These are phyloP conservation scores for Colletotrichum incanum DNA, from an alignment of 2,329 filamentous ascomycete genomes.

Conservation along the genomic window DNA sequence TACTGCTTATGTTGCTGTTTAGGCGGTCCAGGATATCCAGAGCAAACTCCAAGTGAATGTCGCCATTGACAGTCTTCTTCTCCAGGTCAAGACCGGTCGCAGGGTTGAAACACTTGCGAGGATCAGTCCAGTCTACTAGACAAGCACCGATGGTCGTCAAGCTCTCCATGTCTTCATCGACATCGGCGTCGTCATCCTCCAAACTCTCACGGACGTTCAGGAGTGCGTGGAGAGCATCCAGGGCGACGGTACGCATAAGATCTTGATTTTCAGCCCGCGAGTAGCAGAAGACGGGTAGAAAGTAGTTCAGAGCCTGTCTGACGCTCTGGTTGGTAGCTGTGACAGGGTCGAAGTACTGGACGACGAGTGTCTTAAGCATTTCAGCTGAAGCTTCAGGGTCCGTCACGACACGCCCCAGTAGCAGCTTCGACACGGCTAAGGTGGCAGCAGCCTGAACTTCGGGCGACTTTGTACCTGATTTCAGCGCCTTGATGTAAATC, in stretches of 20 bases:
- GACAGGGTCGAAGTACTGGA: slow-evolving; percentile 91
- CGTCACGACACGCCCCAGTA: slow-evolving; percentile 84
- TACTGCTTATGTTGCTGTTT: slow-evolving; percentile 77
- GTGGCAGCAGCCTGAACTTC: slow-evolving; percentile 87
- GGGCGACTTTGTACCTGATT: slow-evolving; percentile 77
- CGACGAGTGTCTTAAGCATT: slow-evolving; percentile 86
- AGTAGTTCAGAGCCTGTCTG: slow-evolving; percentile 91
- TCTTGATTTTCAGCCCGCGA: slow-evolving; percentile 86
- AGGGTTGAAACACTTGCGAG: slow-evolving; percentile 79
- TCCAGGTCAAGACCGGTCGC: slow-evolving; percentile 67
- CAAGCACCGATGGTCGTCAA: slow-evolving; percentile 85
- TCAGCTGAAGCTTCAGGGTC: slow-evolving; percentile 78
- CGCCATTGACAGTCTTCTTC: slow-evolving; percentile 78
- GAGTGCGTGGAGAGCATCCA: slow-evolving; percentile 82
- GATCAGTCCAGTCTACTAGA: slow-evolving; percentile 95
- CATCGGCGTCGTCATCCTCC: slow-evolving; percentile 83
- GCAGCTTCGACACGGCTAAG: slow-evolving; percentile 86
- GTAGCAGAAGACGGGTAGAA: slow-evolving; percentile 95
- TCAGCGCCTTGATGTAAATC: slow-evolving; percentile 87
- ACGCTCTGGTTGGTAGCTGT: slow-evolving; percentile 86
- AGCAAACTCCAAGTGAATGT: slow-evolving; percentile 86
- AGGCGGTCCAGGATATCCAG: slow-evolving; percentile 83
- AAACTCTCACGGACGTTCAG: slow-evolving; percentile 80
- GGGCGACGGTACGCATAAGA: slow-evolving; percentile 82
- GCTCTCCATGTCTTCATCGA: slow-evolving; percentile 84